Base-by-base conservation (phyloP, 2,329 filamentous ascomycete genomes). In the Metarhizium rileyi region DNA sequence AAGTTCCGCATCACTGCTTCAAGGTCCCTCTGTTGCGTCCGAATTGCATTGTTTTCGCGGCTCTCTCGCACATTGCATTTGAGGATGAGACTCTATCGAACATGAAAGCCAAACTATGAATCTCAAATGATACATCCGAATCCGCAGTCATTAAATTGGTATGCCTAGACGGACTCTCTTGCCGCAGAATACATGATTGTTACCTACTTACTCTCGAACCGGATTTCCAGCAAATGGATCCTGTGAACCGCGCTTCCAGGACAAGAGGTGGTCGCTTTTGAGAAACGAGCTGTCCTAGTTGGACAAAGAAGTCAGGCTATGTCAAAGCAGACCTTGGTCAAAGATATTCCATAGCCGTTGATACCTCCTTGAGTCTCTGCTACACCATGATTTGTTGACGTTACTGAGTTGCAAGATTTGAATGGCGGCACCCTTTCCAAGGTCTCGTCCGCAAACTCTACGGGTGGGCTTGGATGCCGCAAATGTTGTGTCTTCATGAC, bases 51-150 rank as follows among this genome's bases (percentile, higher is more conserved):
- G 5, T 16, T 36, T 36, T 36, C 9, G 33, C 33, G 16, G 8
- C 33, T n/a, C n/a, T n/a, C 9, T 36, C 33, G 16, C 33, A 36
- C 33, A 36, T 28, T 28, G 8, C 27, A 28, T 1, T 76, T 1
- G 75, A 75, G 0, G 77, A 70, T 0, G 74, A 77, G 8, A 80
- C 61, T 0, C 77, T 80, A 55, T 81, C 77, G 44, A 78, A 76
- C 77, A 81, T 81, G 43, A 80, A 66, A 0, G 73, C 74, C 16
- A 81, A 63, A 81, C 56, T 76, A 80, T 2, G 81, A 57, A 10
- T 81, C 61, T 12, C 74, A 69, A 25, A 81, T 66, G 0, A 78
- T 80, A 10, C 69, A 59, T 6, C 60, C 16, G 16, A 14, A 16
- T 10, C 33, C 10, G 33, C 5, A 16, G 5, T 36, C 33, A 36